Percentiles rank a stretch among this genome's conserved stretches.
phyloP scores from a whole-genome alignment of 495 filamentous ascomycete genomes.

The Talaromyces thailandensis region DNA sequence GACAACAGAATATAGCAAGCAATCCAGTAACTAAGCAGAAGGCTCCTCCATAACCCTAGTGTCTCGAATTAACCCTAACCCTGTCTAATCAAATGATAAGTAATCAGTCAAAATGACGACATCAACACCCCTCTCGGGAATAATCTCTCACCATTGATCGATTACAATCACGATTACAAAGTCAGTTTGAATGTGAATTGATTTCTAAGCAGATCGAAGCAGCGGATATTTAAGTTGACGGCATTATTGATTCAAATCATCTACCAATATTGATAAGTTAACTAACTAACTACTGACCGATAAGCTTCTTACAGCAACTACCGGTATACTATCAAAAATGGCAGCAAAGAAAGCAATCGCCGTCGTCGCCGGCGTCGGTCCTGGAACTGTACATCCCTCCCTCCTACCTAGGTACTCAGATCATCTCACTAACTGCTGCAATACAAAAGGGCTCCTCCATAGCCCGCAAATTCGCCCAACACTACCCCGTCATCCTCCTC shows the following conservation, averaged over 20 bases:
- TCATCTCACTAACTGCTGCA: not conserved
- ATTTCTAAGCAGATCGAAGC: not conserved
- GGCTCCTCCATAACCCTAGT: too few species aligned
- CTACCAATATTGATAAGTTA: not conserved
- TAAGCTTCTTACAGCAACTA: too few species aligned
- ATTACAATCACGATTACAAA: not conserved
- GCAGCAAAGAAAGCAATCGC: conserved; percentile 42
- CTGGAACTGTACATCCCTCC: conserved; percentile 48
- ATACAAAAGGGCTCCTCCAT: conserved; percentile 41
- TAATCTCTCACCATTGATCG: not conserved
- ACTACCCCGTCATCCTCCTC: conserved; percentile 70
- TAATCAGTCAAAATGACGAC: not conserved
- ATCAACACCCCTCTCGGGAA: not conserved
- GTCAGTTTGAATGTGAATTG: not conserved
- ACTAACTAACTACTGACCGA: too few species aligned
- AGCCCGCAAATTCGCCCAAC: conserved; percentile 58
- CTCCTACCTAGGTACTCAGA: conserved; percentile 11
- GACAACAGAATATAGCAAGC: too few species aligned
- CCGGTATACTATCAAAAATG: not conserved
- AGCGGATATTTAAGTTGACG: not conserved
- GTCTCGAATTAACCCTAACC: too few species aligned
- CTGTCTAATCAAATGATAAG: not conserved
- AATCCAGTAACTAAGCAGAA: too few species aligned
- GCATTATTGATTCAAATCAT: not conserved
- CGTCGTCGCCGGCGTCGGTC: conserved; percentile 66